Base-by-base conservation (phyloP, 2,329 filamentous ascomycete species). In the Talaromyces marneffei region DNA sequence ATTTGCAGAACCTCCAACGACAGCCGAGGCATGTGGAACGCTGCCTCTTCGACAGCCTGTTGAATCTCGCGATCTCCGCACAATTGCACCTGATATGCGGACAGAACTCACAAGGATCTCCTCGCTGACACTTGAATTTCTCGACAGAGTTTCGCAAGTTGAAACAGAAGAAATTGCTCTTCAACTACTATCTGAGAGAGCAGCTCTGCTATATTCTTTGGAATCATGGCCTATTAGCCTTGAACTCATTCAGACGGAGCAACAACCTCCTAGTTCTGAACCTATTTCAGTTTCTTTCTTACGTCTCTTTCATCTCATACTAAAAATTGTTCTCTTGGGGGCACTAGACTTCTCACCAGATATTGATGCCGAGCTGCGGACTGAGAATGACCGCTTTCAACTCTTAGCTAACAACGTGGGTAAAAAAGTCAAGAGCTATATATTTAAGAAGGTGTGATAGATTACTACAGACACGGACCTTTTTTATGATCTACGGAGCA, bases 51-150 rank as follows among this genome's bases (percentile, higher is more conserved):
- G 42, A 52, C 59, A 61, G 25, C 14, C 23, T 16, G 33, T 25
- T 52, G 53, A 29, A 31, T n/a, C 18, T 52, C 39, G 4, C 31
- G 18, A 56, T 40, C 40, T 57, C 33, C 60, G 44, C 46, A 53
- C 35, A 7, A 61, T 61, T 46, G 60, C 37, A 20, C 60, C 60
- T 25, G 54, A 61, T 23, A 57, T 61, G 60, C 60, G 60, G 25
- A 53, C 60, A 33, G 53, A 61, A 29, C 54, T 61, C 29, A 37
- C 44, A 35, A 53, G 46, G 33, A 54, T 61, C 23, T 37, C 53
- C 16, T 33, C 35, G 3, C 46, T 14, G 29, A 54, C 46, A 3
- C 60, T 61, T 57, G 37, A 20, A 29, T 61, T 57, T 23, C 60
- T 61, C 35, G 54, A 35, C 29, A 61, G 35, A 57, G 40, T 61